Conservation (phyloP, 352 stramenopile genomes). For the Blastocystis hominis region DNA sequence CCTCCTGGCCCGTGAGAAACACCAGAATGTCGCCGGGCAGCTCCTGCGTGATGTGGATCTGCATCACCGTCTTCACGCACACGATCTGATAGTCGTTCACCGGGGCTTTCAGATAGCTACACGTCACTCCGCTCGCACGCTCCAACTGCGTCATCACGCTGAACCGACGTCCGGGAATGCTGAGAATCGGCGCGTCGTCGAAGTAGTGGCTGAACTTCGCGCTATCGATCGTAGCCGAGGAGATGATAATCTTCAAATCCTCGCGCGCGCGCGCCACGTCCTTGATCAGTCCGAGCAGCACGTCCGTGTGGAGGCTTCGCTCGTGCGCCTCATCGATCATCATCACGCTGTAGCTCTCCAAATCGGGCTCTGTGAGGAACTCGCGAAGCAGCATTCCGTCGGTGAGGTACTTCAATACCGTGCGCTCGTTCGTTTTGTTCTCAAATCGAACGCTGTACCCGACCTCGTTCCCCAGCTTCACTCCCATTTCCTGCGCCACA, state of each 20-base stretch:
- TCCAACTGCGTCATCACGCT: conserved; percentile 36
- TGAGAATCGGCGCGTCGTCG: conserved; percentile 93
- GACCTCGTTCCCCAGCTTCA: conserved; percentile 88
- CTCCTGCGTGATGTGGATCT: conserved; percentile 96
- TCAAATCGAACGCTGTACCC: conserved; percentile 98
- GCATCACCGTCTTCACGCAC: conserved; percentile 88
- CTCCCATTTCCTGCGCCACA: conserved; percentile 94
- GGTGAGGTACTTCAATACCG: conserved; percentile 96
- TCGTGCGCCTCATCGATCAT: conserved; percentile 98
- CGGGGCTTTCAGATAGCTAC: conserved; percentile 65
- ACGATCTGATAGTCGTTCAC: conserved; percentile 97
- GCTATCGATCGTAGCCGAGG: conserved; percentile 87
- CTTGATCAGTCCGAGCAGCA: conserved; percentile 96
- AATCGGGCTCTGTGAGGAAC: conserved; percentile 89
- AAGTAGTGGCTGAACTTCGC: conserved; percentile 98
- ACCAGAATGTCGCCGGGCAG: conserved; percentile 90
- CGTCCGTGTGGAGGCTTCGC: conserved; percentile 91
- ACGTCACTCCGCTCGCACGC: neutral
- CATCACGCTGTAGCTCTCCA: conserved; percentile 83
- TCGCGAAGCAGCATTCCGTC: conserved; percentile 97
- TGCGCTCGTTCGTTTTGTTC: conserved; percentile 93
- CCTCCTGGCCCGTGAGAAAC: conserved; percentile 97
- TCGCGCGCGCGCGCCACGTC: conserved; percentile 87
- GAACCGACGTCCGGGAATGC: conserved; percentile 60
- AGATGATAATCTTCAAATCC: conserved; percentile 94